phyloP scores from a whole-genome alignment of 495 filamentous ascomycete genomes.

The Penicillium arizonense region DNA sequence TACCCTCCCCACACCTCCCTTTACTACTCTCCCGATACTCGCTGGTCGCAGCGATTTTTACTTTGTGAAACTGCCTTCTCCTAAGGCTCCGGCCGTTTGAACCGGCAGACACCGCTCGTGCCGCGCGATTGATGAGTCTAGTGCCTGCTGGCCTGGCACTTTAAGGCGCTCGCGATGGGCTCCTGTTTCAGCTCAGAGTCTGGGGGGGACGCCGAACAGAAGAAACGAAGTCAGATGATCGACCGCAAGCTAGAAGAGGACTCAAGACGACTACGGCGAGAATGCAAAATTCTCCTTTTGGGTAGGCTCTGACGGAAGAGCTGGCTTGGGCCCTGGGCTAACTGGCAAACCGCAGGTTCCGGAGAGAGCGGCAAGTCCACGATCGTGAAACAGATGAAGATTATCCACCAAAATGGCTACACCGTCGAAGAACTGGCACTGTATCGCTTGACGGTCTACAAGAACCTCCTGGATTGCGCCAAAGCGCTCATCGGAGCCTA shows the following conservation, averaged over 20 bases:
- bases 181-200: slow-evolving; percentile 78
- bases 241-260: slow-evolving; percentile 92
- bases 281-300: slow-evolving; percentile 97
- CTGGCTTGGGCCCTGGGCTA: slow-evolving; percentile 6
- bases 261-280: slow-evolving; percentile 79
- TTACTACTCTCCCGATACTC: background rate
- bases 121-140: slow-evolving; percentile 25
- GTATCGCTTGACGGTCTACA: slow-evolving; percentile 95
- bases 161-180: slow-evolving; percentile 62
- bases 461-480: slow-evolving; percentile 95
- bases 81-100: slow-evolving; percentile 20
- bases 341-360: slow-evolving; percentile 60
- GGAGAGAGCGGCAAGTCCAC: slow-evolving; percentile 99
- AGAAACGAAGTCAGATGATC: slow-evolving; percentile 90
- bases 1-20: background rate
- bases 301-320: slow-evolving; percentile 55
- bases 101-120: slow-evolving; percentile 28
- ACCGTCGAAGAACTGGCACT: slow-evolving; percentile 84
- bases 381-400: slow-evolving; percentile 99
- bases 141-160: slow-evolving; percentile 25
- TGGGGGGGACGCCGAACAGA: slow-evolving; percentile 81
- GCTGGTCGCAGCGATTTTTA: slow-evolving; percentile 8
- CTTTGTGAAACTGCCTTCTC: slow-evolving; percentile 1
- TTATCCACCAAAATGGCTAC: slow-evolving; percentile 97
- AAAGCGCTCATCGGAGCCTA: slow-evolving; percentile 88